Conservation (phyloP, 208 protist genomes). For the Acanthamoeba divionensis region DNA sequence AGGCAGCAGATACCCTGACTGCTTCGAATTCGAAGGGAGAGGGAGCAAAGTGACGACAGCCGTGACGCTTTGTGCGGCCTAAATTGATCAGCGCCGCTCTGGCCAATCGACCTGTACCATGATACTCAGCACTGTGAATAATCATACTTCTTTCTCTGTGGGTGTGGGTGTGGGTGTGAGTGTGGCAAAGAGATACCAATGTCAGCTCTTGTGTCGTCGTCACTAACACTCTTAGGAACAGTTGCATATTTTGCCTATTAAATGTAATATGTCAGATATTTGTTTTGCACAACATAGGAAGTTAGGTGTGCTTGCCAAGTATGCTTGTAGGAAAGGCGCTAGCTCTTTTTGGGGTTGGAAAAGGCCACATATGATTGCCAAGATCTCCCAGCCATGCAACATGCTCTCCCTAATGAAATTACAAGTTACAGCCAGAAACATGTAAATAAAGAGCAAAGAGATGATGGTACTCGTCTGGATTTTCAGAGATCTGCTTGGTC, state of each 20-base stretch:
- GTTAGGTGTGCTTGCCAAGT: background rate
- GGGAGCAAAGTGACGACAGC: background rate
- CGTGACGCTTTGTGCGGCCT: conserved; percentile 13
- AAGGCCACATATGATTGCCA: conserved; percentile 38
- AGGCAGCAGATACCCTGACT: background rate
- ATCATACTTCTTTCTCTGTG: no score
- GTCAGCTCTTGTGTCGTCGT: conserved; percentile 1
- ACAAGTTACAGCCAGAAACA: background rate
- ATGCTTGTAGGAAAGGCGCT: background rate
- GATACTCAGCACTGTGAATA: no score
- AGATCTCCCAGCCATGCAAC: background rate
- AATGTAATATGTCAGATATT: background rate
- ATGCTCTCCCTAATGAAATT: background rate
- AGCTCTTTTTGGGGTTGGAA: background rate
- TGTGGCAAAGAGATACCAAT: no score
- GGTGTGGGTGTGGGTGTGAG: no score
- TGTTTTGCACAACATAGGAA: background rate
- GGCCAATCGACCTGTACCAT: background rate
- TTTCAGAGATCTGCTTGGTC: conserved; percentile 68
- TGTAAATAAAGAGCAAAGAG: background rate
- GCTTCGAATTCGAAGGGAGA: conserved; percentile 10
- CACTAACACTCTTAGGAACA: background rate
- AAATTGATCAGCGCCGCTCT: conserved; percentile 1
- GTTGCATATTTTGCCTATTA: background rate
- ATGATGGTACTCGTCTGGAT: conserved; percentile 1